Conservation (phyloP, 495 filamentous ascomycete genomes). For the Hamigera avellanea region DNA sequence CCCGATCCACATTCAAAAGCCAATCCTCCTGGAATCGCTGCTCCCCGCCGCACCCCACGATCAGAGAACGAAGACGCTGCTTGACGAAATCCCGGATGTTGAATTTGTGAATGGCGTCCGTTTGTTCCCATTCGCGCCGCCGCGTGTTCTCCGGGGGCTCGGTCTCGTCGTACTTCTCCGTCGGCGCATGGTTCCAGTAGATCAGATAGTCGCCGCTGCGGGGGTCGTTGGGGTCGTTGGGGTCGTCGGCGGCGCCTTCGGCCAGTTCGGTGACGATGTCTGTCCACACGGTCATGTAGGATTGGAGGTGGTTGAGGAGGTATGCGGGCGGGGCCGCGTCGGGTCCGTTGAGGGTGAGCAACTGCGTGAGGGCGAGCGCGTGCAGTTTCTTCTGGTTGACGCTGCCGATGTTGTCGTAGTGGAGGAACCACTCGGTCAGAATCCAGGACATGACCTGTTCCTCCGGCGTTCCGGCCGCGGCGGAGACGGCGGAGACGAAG, state of each 20-base stretch:
- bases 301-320: slow-evolving; percentile 50
- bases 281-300: slow-evolving; percentile 59
- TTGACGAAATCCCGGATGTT: slow-evolving; percentile 61
- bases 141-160: slow-evolving; percentile 57
- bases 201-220: slow-evolving; percentile 38
- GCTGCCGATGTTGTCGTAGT: slow-evolving; percentile 74
- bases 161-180: slow-evolving; percentile 20
- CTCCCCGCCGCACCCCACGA: slow-evolving; percentile 57
- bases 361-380: slow-evolving; percentile 66
- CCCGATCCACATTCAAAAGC: slow-evolving; percentile 77
- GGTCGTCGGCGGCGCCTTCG: slow-evolving; percentile 32
- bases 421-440: slow-evolving; percentile 73
- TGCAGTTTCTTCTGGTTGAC: slow-evolving; percentile 68
- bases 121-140: slow-evolving; percentile 39
- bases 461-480: slow-evolving; percentile 22
- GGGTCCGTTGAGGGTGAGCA: slow-evolving; percentile 53
- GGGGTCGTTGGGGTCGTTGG: slow-evolving; percentile 26
- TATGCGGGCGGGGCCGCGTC: slow-evolving; percentile 36
- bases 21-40: slow-evolving; percentile 64
- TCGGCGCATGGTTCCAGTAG: slow-evolving; percentile 29
- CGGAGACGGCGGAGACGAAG: slow-evolving; percentile 44
- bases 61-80: slow-evolving; percentile 50
- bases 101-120: slow-evolving; percentile 61
- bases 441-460: slow-evolving; percentile 59
- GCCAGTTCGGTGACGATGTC: slow-evolving; percentile 51